Evolutionary conservation across 1,284 basidiomycete genomes (phyloP), one percentile per base, ranked within the genome.

Genomic region (Ceratobasidium sp.): DNA sequence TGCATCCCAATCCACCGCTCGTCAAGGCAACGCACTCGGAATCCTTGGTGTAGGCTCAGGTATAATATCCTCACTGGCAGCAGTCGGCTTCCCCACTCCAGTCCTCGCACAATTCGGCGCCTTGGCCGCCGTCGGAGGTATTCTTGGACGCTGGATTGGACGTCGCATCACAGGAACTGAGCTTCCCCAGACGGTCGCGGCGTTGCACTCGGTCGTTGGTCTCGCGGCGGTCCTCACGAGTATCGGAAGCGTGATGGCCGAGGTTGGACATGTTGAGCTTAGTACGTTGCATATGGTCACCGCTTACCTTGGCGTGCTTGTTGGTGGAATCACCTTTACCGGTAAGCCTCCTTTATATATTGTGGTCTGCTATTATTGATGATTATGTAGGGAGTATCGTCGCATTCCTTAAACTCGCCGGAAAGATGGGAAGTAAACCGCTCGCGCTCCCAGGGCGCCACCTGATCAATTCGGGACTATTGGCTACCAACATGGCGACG

Each of bases 341-440:
- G 72, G 71, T 74, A 17, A 54, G 68, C 62, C 12, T 38, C 38
- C 20, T 56, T 15, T 53, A n/a, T 31, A 20, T 32, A 6, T 31
- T 31, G 40, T 15, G 49, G 22, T n/a, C 49, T 27, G 35, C 29
- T 65, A 10, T 62, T 40, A 87, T 78, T 88, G 72, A 80, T 91
- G 43, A 91, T 90, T 1, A 91, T 75, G 90, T 90, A 27, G 92
- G 92, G 25, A 93, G 91, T 3, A 86, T 94, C 64, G 90, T 94
- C n/a, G 92, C 92, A 0, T 94, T 93, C 83, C 79, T 93, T 60
- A 94, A 94, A 77, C 82, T 94, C 40, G 91, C 91, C 0, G 92
- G 89, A 6, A 85, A 84, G 71, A 90, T 93, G 85, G 83, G 88
- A 8, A 91, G 89, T 52, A 86, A 83, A 72, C 88, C 92, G 0